A percentile compares a stretch with the other conserved stretches of the same genome.
Conservation (phyloP, 371 early-diverging fungal species). For the Mucor irregularis region DNA sequence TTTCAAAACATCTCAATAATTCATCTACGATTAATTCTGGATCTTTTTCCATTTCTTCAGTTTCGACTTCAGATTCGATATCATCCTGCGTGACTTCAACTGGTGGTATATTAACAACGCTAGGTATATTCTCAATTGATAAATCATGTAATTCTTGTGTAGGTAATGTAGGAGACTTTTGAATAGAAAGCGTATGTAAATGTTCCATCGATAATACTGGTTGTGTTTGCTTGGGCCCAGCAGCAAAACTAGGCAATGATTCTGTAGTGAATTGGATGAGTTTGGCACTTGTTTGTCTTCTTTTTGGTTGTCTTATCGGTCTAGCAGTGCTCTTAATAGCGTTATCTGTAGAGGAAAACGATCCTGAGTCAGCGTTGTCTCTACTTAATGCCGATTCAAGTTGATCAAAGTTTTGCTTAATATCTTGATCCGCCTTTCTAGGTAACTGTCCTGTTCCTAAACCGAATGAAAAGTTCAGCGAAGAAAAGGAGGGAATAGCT, state of each 20-base stretch:
- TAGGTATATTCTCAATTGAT: too few species aligned
- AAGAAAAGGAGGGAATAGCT: too few species aligned
- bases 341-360: too few species aligned
- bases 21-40: constrained; percentile 5
- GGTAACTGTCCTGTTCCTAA: too few species aligned
- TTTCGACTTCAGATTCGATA: too few species aligned
- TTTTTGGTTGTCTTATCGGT: not conserved
- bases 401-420: too few species aligned
- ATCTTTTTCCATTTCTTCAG: not conserved
- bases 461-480: too few species aligned
- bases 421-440: too few species aligned
- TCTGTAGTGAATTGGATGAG: not conserved
- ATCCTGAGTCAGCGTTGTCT: too few species aligned
- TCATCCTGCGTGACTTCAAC: too few species aligned
- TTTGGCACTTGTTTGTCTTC: not conserved
- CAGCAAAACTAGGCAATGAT: not conserved
- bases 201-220: not conserved
- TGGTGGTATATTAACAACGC: not conserved
- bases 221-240: not conserved
- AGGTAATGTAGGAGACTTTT: not conserved
- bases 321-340: not conserved
- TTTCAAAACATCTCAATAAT: not conserved
- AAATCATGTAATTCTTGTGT: too few species aligned
- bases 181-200: not conserved
- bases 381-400: too few species aligned